Percentiles rank a stretch among this genome's conserved stretches.
phyloP scores from a whole-genome alignment of 1,284 basidiomycete genomes.

The Grifola frondosa region DNA sequence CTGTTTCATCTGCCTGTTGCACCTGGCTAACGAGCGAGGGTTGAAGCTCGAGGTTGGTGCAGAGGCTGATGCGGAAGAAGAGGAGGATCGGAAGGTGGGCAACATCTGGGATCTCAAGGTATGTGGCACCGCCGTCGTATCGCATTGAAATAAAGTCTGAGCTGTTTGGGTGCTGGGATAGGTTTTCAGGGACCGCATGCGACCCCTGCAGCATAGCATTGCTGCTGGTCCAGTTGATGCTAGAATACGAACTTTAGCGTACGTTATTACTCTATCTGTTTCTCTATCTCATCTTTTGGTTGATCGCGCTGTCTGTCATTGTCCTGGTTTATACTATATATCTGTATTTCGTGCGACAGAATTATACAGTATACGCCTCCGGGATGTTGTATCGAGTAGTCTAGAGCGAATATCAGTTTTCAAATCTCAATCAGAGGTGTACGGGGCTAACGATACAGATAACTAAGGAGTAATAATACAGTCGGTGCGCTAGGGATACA shows the following conservation, averaged over 20 bases:
- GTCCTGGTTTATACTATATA: constrained; percentile 1
- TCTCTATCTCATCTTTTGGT: not conserved
- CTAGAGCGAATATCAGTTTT: too few relatives aligned
- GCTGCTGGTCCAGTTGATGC: too few relatives aligned
- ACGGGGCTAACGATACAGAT: constrained; percentile 6
- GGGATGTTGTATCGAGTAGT: too few relatives aligned
- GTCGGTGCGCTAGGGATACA: constrained; percentile 7
- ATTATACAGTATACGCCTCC: not conserved
- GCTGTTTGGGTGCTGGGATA: constrained; percentile 26
- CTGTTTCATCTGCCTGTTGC: constrained; percentile 97
- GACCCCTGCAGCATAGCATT: constrained; percentile 18
- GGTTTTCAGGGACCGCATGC: constrained; percentile 75
- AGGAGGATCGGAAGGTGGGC: constrained; percentile 53
- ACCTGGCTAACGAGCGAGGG: constrained; percentile 95
- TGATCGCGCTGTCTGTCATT: not conserved
- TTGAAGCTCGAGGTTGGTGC: constrained; percentile 68
- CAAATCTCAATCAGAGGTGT: too few relatives aligned
- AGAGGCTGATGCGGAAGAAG: constrained; percentile 29
- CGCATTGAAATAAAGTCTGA: not conserved
- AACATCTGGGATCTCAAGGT: constrained; percentile 80
- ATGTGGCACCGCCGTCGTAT: constrained; percentile 15
- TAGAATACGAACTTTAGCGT: not conserved
- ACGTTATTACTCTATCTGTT: not conserved
- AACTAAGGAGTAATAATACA: constrained; percentile 7
- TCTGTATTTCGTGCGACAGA: not conserved